These are phyloP conservation scores for Mycena rosella DNA, from an alignment of 768 basidiomycete genomes.

Conservation along the genomic window DNA sequence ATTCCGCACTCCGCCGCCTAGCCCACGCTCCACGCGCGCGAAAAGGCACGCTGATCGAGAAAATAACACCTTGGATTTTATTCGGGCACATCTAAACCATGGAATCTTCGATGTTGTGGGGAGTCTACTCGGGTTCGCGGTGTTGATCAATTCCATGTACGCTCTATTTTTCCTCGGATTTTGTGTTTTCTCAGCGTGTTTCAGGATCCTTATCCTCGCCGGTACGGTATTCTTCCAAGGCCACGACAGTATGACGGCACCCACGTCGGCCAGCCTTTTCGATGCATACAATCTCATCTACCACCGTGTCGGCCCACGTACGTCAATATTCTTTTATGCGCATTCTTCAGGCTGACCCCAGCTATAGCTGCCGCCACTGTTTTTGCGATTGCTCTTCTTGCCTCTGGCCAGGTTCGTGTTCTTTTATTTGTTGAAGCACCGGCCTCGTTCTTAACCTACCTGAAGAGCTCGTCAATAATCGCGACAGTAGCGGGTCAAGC, in stretches of 20 bases:
- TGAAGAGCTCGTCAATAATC: slow-evolving; percentile 83
- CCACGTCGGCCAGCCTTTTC: slow-evolving; percentile 78
- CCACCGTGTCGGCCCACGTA: slow-evolving; percentile 75
- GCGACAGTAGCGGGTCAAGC: slow-evolving; percentile 93
- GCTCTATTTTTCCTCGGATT: slow-evolving; percentile 39
- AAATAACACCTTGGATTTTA: slow-evolving; percentile 68
- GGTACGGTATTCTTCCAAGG: slow-evolving; percentile 83
- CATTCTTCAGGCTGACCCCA: slow-evolving; percentile 8
- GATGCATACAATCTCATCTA: slow-evolving; percentile 85
- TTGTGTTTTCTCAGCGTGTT: slow-evolving; percentile 11
- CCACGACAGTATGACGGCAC: slow-evolving; percentile 40
- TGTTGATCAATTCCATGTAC: slow-evolving; percentile 88
- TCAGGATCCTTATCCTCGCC: slow-evolving; percentile 85
- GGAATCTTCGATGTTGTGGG: slow-evolving; percentile 74
- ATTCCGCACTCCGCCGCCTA: slow-evolving; percentile 54
- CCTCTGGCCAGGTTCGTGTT: slow-evolving; percentile 75
- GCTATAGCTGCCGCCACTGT: slow-evolving; percentile 80
- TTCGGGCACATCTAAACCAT: slow-evolving; percentile 74
- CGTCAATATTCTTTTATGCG: slow-evolving; percentile 42
- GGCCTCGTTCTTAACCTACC: not conserved
- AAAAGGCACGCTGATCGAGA: slow-evolving; percentile 65
- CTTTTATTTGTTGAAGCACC: not conserved
- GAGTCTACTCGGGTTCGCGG: slow-evolving; percentile 85
- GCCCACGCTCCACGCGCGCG: slow-evolving; percentile 49
- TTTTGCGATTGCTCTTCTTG: slow-evolving; percentile 89